Percentiles rank a stretch among this genome's conserved stretches.
Conservation (phyloP, 176 grass and related monocot species). For the Rhipidocladum racemiflorum region DNA sequence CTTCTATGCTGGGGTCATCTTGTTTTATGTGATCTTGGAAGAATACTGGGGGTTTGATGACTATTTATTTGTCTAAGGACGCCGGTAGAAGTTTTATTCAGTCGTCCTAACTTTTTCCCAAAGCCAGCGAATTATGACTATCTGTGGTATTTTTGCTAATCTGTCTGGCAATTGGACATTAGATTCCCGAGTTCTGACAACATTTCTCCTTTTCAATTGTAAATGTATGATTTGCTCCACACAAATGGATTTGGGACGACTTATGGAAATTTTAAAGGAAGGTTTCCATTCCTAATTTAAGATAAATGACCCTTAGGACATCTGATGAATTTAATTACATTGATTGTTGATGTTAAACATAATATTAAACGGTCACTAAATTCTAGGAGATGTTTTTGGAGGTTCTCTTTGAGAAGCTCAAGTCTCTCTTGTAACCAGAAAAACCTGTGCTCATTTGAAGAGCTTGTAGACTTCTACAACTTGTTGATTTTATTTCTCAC, state of each 20-base stretch:
- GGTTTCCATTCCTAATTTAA: not conserved
- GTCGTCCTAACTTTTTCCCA: not conserved
- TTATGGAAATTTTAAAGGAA: not conserved
- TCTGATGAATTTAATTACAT: not conserved
- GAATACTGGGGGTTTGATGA: not conserved
- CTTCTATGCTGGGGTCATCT: not conserved
- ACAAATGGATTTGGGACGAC: not conserved
- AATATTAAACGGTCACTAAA: not conserved
- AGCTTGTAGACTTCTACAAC: not conserved
- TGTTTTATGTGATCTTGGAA: slow-evolving; percentile 19
- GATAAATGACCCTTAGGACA: not conserved
- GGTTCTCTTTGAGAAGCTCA: not conserved
- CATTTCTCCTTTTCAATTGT: not conserved
- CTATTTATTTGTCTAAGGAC: not conserved
- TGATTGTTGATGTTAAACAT: not conserved
- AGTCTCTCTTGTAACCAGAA: not conserved
- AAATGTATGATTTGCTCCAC: not conserved
- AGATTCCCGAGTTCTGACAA: not conserved
- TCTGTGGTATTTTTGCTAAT: slow-evolving; percentile 11
- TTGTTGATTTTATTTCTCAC: not conserved
- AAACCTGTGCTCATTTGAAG: slow-evolving; percentile 12
- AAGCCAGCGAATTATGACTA: not conserved
- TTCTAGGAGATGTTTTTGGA: not conserved
- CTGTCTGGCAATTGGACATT: not conserved
- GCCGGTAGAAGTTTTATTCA: not conserved